These are phyloP conservation scores for Alternaria rosae DNA, from an alignment of 2,329 filamentous ascomycete species.

Conservation along the genomic window DNA sequence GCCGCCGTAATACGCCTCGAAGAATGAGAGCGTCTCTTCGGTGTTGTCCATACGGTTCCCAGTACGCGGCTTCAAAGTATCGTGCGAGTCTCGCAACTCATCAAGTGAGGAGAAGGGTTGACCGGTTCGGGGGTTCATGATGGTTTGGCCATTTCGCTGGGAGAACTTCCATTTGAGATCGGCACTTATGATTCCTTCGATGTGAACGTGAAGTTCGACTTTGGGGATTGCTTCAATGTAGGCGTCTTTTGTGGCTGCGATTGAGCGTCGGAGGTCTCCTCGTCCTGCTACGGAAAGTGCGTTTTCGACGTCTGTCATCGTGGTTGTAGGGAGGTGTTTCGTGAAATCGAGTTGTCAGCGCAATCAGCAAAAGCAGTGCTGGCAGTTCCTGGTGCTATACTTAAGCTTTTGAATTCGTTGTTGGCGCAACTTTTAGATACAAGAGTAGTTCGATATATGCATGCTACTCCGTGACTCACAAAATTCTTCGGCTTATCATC, in stretches of 20 bases:
- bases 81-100: conserved; percentile 39
- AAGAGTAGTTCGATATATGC: neutral
- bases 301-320: conserved; percentile 18
- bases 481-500: neutral
- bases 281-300: conserved; percentile 11
- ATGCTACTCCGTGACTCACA: neutral
- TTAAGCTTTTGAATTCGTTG: no score
- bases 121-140: neutral
- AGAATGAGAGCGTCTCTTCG: conserved; percentile 23
- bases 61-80: conserved; percentile 14
- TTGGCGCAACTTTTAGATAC: no score
- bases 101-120: neutral
- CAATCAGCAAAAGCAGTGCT: neutral
- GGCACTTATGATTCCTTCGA: conserved; percentile 56
- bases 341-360: neutral
- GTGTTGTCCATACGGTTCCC: conserved; percentile 20
- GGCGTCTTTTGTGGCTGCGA: conserved; percentile 10
- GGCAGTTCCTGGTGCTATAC: no score
- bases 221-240: conserved; percentile 42
- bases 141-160: conserved; percentile 45
- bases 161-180: conserved; percentile 54
- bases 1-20: conserved; percentile 33
- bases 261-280: conserved; percentile 5
- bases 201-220: conserved; percentile 58
- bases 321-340: neutral